Percentiles rank a stretch among this genome's conserved stretches.
phyloP scores from a whole-genome alignment of 345 rosid genomes.

The Salix viminalis region DNA sequence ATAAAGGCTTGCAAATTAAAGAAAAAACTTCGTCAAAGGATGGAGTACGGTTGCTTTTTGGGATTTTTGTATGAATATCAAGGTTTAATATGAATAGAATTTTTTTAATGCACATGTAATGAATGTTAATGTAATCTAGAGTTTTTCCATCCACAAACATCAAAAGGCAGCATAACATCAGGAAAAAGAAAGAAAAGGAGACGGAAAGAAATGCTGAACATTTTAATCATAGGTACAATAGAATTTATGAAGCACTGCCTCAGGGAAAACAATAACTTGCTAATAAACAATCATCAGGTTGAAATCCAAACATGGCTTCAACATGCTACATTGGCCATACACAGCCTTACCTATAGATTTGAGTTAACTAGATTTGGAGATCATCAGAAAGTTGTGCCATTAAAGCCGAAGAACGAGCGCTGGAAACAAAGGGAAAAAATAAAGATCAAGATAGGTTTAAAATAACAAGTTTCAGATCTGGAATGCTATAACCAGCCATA shows the following conservation, averaged over 20 bases:
- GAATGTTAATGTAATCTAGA: too few relatives aligned
- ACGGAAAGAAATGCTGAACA: neutral
- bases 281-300: neutral
- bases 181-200: neutral
- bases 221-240: neutral
- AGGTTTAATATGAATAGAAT: too few relatives aligned
- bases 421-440: conserved; percentile 22
- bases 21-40: too few relatives aligned
- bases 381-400: conserved; percentile 71
- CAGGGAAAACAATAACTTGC: neutral
- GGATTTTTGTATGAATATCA: too few relatives aligned
- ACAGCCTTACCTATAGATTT: neutral
- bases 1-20: too few relatives aligned
- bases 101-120: too few relatives aligned
- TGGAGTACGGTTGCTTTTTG: too few relatives aligned
- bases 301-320: neutral
- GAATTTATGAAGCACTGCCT: neutral
- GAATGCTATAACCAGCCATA: neutral
- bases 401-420: conserved; percentile 68
- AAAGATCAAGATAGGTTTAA: too few relatives aligned
- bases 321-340: neutral
- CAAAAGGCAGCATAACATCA: neutral
- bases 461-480: neutral
- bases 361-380: neutral
- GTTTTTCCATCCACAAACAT: neutral